Evolutionary conservation across 2,329 filamentous ascomycete species (phyloP), one percentile per base, ranked within the genome.

Genomic region (Clonostachys byssicola): DNA sequence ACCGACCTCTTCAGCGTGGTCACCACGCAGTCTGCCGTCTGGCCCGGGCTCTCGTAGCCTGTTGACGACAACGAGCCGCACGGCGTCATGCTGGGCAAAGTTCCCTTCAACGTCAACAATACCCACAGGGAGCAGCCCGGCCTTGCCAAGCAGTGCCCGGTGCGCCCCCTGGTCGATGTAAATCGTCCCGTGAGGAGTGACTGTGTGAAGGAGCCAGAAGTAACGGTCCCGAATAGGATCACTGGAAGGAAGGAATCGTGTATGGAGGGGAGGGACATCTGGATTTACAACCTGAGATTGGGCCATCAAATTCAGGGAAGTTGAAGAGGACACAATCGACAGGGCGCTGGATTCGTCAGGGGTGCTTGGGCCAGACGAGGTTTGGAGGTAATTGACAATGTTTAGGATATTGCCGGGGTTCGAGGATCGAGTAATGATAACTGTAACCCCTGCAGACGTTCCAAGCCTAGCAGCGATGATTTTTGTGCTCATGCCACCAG

Each of bases 401-500:
- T 86, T 85, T 54, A 85, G 74, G 49, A 99, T 92, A 62, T 97
- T 97, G 20, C 89, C 91, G 0, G 94, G 94, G 52, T 88, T 92
- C n/a, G 88, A 94, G 48, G 90, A 95, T 54, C 88, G 85, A 9
- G 94, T 96, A 60, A 99, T 97, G 60, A 99, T 82, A 5, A 94
- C 97, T 2, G 91, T 97, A 35, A 97, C 92, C 42, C 94, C 94
- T 12, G 91, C 94, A 35, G 92, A 94, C 7, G 92, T 96, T 34
- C 92, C 94, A 38, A 99, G 78, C 46, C 89, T 83, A 23, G 94
- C 94, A 46, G 94, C 94, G 23, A 95, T 85, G 56, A 99, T 96
- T 72, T 99, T 99, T 49, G 94, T 99, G 53, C 87, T 86, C 94
- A 99, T 99, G 41, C 94, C 94, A 17, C 94, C 94, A 3, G 94